A percentile compares a stretch with the other conserved stretches of the same genome.
phyloP scores from a whole-genome alignment of 2,329 filamentous ascomycete species.

The Colletotrichum trifolii region DNA sequence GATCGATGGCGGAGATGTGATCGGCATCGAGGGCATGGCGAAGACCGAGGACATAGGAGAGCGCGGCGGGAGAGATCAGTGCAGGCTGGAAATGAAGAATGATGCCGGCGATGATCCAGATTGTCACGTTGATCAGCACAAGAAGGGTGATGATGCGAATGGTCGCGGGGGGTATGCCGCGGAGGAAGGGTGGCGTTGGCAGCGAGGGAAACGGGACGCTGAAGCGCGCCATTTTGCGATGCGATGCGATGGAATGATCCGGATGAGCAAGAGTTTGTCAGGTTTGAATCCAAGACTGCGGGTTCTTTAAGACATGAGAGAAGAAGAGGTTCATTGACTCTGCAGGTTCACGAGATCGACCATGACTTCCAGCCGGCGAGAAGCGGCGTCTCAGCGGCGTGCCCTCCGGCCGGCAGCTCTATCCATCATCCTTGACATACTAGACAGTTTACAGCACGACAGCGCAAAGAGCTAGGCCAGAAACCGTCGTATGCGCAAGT shows the following conservation, averaged over 20 bases:
- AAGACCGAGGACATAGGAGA: constrained; percentile 89
- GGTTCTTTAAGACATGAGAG: no score
- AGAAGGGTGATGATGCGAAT: constrained; percentile 64
- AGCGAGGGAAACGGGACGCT: constrained; percentile 34
- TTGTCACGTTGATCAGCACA: constrained; percentile 60
- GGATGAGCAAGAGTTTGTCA: no score
- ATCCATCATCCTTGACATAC: no score
- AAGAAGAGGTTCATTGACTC: background rate
- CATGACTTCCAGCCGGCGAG: constrained; percentile 16
- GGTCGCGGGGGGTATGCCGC: constrained; percentile 45
- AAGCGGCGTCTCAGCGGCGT: constrained; percentile 9
- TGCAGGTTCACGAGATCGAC: background rate
- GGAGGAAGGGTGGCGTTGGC: constrained; percentile 43
- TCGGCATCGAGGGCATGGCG: constrained; percentile 98
- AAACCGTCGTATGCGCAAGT: background rate
- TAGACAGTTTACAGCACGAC: background rate
- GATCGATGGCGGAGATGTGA: constrained; percentile 86
- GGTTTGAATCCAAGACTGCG: no score
- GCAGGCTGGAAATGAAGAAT: constrained; percentile 65
- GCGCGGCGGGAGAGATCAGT: constrained; percentile 81
- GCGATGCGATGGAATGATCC: background rate
- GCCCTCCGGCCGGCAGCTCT: constrained; percentile 23
- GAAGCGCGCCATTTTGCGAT: constrained; percentile 32
- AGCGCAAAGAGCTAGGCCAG: background rate
- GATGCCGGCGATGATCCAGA: constrained; percentile 66